These are phyloP conservation scores for Colletotrichum ledebouriae DNA, from an alignment of 2,329 filamentous ascomycete species.

Conservation along the genomic window DNA sequence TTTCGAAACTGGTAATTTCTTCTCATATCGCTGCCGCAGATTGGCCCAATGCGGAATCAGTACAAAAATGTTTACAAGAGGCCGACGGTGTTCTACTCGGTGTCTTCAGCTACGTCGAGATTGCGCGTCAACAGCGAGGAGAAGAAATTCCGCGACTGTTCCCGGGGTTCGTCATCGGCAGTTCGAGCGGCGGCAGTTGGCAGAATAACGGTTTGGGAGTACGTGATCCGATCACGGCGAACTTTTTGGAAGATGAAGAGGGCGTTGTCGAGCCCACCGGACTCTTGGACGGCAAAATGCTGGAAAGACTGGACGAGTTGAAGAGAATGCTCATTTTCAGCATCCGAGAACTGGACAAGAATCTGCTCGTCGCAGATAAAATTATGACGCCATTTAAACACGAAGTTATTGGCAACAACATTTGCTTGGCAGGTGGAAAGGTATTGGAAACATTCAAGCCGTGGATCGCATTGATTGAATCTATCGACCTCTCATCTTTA, in stretches of 20 bases:
- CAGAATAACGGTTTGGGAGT: slow-evolving; percentile 76
- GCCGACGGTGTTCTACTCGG: slow-evolving; percentile 96
- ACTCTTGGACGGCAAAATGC: slow-evolving; percentile 79
- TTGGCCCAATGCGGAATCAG: slow-evolving; percentile 93
- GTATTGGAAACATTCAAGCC: slow-evolving; percentile 91
- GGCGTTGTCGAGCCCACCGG: slow-evolving; percentile 77
- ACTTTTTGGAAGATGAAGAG: slow-evolving; percentile 89
- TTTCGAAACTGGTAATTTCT: slow-evolving; percentile 98
- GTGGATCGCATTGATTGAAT: slow-evolving; percentile 92
- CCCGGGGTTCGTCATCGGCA: slow-evolving; percentile 92
- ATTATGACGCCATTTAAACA: slow-evolving; percentile 84
- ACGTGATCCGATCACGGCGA: slow-evolving; percentile 80
- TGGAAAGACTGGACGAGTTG: slow-evolving; percentile 88
- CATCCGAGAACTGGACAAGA: slow-evolving; percentile 89
- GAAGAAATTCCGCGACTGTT: slow-evolving; percentile 94
- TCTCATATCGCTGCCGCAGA: slow-evolving; percentile 98
- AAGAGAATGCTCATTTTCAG: slow-evolving; percentile 88
- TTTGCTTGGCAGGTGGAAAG: slow-evolving; percentile 82
- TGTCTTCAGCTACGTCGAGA: slow-evolving; percentile 96
- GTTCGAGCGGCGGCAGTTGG: slow-evolving; percentile 88
- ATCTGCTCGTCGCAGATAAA: slow-evolving; percentile 82
- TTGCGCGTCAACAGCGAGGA: slow-evolving; percentile 91
- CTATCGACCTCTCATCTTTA: slow-evolving; percentile 86
- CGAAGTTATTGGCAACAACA: slow-evolving; percentile 82
- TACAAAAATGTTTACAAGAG: slow-evolving; percentile 95